Conservation (phyloP, 2,329 filamentous ascomycete species). For the Venturia nashicola region DNA sequence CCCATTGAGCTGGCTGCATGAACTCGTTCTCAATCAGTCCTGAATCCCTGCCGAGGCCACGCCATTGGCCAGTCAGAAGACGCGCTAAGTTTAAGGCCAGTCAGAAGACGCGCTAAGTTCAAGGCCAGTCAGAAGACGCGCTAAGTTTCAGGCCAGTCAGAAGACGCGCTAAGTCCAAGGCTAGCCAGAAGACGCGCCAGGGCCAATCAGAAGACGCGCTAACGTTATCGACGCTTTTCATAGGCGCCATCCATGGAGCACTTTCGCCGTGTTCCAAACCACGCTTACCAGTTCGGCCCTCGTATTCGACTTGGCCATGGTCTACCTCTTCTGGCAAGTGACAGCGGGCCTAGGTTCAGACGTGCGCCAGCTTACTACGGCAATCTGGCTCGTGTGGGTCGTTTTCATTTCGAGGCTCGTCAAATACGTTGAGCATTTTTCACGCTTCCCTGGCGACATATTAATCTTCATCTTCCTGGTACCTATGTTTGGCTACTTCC, state of each 20-base stretch:
- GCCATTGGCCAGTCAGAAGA: conserved; percentile 5
- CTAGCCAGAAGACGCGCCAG: too few species aligned
- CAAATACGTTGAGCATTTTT: conserved; percentile 79
- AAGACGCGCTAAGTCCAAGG: too few species aligned
- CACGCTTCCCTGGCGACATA: conserved; percentile 71
- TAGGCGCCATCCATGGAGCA: conserved; percentile 85
- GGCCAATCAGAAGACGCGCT: conserved; percentile 2
- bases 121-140: too few species aligned
- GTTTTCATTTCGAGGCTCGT: conserved; percentile 76
- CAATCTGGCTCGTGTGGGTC: conserved; percentile 24
- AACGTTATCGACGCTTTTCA: not conserved
- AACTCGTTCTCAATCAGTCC: conserved; percentile 14
- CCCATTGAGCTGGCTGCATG: conserved; percentile 6
- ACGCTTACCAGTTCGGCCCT: conserved; percentile 86
- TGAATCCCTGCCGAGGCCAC: conserved; percentile 14
- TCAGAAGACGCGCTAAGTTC: too few species aligned
- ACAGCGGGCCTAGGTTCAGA: conserved; percentile 16
- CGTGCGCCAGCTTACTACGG: conserved; percentile 20
- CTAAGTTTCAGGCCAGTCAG: too few species aligned
- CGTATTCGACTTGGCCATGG: conserved; percentile 54
- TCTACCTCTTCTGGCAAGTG: conserved; percentile 39
- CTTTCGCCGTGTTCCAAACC: conserved; percentile 83
- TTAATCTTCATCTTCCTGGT: conserved; percentile 65
- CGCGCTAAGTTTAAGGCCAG: too few species aligned
- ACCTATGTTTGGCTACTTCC: conserved; percentile 82